phyloP scores from a whole-genome alignment of 805 yeast species.

The Brettanomyces sp. region DNA sequence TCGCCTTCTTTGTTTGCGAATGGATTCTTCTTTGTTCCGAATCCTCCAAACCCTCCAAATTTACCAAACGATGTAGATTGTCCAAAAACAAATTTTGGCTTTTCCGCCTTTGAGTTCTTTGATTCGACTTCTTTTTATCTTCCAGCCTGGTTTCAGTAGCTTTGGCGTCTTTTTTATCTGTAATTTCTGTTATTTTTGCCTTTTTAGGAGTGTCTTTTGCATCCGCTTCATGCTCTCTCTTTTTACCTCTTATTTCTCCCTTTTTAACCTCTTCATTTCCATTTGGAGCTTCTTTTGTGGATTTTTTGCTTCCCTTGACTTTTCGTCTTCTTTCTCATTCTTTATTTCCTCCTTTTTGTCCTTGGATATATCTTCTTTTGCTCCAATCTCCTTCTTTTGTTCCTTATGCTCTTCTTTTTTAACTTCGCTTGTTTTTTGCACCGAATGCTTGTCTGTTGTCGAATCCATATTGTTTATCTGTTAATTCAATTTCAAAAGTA shows the following conservation, averaged over 20 bases:
- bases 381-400: not conserved
- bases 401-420: not conserved
- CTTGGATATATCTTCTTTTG: too few species aligned
- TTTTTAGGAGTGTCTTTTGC: not conserved
- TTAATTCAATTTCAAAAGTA: too few species aligned
- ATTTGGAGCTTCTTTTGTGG: not conserved
- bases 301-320: not conserved
- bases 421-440: not conserved
- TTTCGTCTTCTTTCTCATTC: not conserved
- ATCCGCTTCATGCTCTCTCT: not conserved
- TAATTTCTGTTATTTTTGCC: not conserved
- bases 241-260: not conserved
- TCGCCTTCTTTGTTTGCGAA: constrained; percentile 20
- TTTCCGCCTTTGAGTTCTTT: constrained; percentile 6
- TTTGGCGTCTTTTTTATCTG: not conserved
- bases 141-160: not conserved
- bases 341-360: not conserved
- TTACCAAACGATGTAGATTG: constrained; percentile 42
- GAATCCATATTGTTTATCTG: too few species aligned
- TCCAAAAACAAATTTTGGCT: constrained; percentile 49
- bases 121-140: constrained; percentile 2
- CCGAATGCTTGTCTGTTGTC: not conserved
- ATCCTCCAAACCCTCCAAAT: constrained; percentile 27
- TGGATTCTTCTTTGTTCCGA: constrained; percentile 23
- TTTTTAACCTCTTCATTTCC: not conserved